Conservation (phyloP, 352 stramenopile genomes). For the Salisapilia sapeloensis region DNA sequence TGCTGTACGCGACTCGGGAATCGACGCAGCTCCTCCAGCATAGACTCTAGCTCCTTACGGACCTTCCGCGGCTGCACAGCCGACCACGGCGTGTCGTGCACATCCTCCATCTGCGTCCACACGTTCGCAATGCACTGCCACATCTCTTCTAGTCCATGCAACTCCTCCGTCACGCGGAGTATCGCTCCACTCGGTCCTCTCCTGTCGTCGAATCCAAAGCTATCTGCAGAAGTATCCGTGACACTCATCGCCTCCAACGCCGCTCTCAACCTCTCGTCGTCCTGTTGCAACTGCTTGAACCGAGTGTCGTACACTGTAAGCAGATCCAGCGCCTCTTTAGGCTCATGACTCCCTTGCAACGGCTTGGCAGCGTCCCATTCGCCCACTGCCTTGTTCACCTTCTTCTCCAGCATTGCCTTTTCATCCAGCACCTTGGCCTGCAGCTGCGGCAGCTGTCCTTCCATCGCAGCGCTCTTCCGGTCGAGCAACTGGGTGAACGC, state of each 20-base stretch:
- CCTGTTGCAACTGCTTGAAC: conserved; percentile 69
- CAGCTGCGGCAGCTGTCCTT: conserved; percentile 93
- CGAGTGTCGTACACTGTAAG: conserved; percentile 73
- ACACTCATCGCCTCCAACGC: conserved; percentile 94
- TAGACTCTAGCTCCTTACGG: conserved; percentile 90
- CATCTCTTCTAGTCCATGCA: conserved; percentile 94
- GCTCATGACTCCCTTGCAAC: conserved; percentile 44
- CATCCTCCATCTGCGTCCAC: conserved; percentile 70
- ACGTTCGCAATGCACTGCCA: conserved; percentile 91
- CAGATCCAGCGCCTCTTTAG: conserved; percentile 59
- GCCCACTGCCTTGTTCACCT: conserved; percentile 49
- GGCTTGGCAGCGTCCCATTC: conserved; percentile 77
- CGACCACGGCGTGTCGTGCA: conserved; percentile 92
- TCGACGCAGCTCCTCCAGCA: conserved; percentile 92
- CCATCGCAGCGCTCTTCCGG: conserved; percentile 86
- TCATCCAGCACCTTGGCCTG: conserved; percentile 95
- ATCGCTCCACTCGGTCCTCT: conserved; percentile 46
- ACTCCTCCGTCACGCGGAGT: conserved; percentile 76
- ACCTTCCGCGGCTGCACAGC: conserved; percentile 90
- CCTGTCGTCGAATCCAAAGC: conserved; percentile 38
- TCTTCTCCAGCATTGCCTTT: conserved; percentile 80
- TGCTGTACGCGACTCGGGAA: conserved; percentile 94
- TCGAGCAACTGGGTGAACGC: conserved; percentile 85
- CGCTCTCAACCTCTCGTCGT: conserved; percentile 90
- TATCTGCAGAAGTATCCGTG: conserved; percentile 37